These are phyloP conservation scores for Jasminum sambac DNA, from an alignment of 257 asterid species.

Conservation along the genomic window DNA sequence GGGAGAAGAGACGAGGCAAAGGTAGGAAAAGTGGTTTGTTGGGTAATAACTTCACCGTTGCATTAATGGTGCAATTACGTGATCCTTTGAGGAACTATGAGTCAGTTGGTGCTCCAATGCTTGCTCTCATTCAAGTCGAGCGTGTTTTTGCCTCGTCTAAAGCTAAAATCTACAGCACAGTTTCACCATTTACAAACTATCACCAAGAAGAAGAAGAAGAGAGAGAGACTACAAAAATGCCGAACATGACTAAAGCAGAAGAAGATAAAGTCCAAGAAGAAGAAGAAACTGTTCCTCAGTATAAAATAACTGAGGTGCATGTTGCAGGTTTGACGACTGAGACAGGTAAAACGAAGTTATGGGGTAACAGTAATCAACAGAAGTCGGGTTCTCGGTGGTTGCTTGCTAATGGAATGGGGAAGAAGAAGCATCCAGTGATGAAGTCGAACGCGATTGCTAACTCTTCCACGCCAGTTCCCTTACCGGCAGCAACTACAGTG, in stretches of 20 bases:
- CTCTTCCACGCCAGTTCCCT: constrained; percentile 42
- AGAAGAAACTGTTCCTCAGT: constrained; percentile 60
- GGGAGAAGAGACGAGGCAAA: constrained; percentile 75
- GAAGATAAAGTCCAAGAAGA: constrained; percentile 50
- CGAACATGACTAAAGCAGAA: constrained; percentile 35
- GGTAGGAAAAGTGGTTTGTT: constrained; percentile 74
- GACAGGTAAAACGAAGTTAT: constrained; percentile 61
- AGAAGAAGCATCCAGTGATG: constrained; percentile 79
- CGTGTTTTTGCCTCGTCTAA: constrained; percentile 84
- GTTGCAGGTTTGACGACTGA: constrained; percentile 79
- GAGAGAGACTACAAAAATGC: constrained; percentile 24
- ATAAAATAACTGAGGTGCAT: constrained; percentile 76
- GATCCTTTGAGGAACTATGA: constrained; percentile 90
- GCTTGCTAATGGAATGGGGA: constrained; percentile 98
- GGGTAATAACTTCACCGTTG: constrained; percentile 92
- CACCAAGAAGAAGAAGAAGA: constrained; percentile 46
- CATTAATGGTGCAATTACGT: constrained; percentile 93
- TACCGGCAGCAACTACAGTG: constrained; percentile 36
- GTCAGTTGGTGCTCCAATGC: constrained; percentile 95
- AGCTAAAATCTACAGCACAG: constrained; percentile 70
- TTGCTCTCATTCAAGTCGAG: constrained; percentile 94
- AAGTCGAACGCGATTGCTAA: constrained; percentile 55
- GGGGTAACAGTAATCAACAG: constrained; percentile 82
- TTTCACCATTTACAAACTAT: constrained; percentile 39
- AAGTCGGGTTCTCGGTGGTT: constrained; percentile 96